Evolutionary conservation across 2,329 filamentous ascomycete genomes (phyloP).

Genomic region (Pyrenochaeta sp.): DNA sequence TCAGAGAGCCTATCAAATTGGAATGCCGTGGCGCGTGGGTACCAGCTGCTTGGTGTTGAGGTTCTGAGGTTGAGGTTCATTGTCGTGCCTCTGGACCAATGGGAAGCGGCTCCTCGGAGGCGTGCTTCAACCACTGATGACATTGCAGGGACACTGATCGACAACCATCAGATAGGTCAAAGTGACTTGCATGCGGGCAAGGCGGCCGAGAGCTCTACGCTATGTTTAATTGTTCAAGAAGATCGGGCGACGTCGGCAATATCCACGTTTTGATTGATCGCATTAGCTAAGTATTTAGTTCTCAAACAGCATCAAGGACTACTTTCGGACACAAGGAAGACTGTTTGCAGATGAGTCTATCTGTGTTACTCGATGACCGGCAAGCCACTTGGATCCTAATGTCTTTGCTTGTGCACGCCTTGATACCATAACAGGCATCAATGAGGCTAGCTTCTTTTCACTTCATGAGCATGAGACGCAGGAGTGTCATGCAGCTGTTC

Average conservation of each 20-base stretch:
- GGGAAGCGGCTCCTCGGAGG: conserved; percentile 20
- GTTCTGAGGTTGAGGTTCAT: conserved; percentile 33
- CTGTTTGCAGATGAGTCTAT: not conserved
- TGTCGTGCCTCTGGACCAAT: conserved; percentile 36
- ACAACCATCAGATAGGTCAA: conserved; percentile 16
- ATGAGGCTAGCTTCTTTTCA: not conserved
- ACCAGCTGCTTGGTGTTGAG: conserved; percentile 46
- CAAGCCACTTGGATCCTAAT: not conserved
- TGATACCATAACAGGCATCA: not conserved
- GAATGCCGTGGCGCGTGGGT: conserved; percentile 41
- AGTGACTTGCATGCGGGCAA: conserved; percentile 17
- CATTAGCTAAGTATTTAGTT: conserved; percentile 2
- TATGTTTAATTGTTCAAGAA: conserved; percentile 4
- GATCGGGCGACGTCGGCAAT: conserved; percentile 26
- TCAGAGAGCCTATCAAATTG: conserved; percentile 40
- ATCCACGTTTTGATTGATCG: conserved; percentile 1
- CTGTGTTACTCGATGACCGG: not conserved
- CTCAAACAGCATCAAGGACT: not conserved
- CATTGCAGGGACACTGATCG: conserved; percentile 37
- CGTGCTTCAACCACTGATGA: conserved; percentile 38
- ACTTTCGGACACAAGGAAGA: not conserved
- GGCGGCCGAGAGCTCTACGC: conserved; percentile 13
- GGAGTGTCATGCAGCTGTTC: not conserved
- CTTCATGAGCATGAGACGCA: not conserved
- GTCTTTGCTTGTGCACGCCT: not conserved